phyloP scores from a whole-genome alignment of 495 filamentous ascomycete species.

The Neurospora sublineolata region DNA sequence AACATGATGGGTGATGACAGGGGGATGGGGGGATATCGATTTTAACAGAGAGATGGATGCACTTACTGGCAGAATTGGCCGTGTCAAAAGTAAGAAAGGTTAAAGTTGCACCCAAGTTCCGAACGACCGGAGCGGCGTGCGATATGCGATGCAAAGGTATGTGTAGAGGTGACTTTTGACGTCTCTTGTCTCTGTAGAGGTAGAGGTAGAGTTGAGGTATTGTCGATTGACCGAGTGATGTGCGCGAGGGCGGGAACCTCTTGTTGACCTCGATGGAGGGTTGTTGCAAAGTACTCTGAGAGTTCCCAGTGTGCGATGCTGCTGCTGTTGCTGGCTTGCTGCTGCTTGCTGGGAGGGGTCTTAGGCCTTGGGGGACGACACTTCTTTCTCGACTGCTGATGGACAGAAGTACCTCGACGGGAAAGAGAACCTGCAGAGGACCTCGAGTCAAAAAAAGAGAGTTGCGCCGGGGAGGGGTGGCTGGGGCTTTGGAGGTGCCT shows the following conservation, averaged over 20 bases:
- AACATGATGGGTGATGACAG: background rate
- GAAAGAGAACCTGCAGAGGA: background rate
- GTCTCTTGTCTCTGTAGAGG: background rate
- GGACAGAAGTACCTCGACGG: background rate
- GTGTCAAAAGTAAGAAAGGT: background rate
- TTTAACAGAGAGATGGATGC: background rate
- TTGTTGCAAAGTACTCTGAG: background rate
- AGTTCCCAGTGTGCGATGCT: background rate
- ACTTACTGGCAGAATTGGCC: background rate
- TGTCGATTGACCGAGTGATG: background rate
- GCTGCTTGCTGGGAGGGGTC: background rate
- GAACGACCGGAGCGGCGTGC: background rate
- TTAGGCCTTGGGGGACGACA: background rate
- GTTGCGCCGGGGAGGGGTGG: background rate
- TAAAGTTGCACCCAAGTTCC: background rate
- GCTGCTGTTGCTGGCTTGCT: background rate
- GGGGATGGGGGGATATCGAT: background rate
- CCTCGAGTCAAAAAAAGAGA: background rate
- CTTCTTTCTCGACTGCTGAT: background rate
- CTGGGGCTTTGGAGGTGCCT: background rate
- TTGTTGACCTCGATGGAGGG: background rate
- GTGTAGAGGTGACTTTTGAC: background rate
- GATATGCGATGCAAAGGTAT: background rate
- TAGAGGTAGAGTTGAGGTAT: background rate
- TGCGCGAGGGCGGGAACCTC: background rate